Evolutionary conservation across 2,329 filamentous ascomycete genomes (phyloP).

Genomic region (Emmonsiellopsis sp.): DNA sequence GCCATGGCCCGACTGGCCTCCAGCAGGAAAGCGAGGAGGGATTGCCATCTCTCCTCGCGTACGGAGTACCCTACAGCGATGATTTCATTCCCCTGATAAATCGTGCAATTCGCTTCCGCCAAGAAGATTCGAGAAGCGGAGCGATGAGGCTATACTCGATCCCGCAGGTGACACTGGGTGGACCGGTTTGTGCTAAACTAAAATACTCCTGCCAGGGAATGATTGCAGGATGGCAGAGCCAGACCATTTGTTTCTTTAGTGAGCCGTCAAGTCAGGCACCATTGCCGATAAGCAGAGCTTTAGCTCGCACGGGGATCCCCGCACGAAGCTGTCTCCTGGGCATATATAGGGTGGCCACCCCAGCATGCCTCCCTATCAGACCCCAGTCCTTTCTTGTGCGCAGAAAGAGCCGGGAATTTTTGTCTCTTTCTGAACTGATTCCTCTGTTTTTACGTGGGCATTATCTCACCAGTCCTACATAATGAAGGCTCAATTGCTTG

Average conservation of each 20-base stretch:
- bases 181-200: not conserved
- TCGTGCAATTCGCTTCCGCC: not conserved
- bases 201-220: not conserved
- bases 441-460: not conserved
- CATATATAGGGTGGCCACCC: not conserved
- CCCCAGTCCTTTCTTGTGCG: not conserved
- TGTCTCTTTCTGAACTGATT: not conserved
- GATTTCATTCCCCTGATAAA: not conserved
- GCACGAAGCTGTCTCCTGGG: not conserved
- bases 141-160: not conserved
- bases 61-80: too few relatives aligned
- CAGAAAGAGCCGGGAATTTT: not conserved
- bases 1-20: not conserved
- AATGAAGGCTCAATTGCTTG: conserved; percentile 9
- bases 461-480: not conserved
- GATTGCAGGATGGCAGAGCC: not conserved
- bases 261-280: not conserved
- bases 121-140: not conserved
- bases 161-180: not conserved
- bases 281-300: not conserved
- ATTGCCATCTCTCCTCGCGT: too few relatives aligned
- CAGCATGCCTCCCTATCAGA: not conserved
- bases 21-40: not conserved
- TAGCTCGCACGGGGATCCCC: not conserved
- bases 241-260: too few relatives aligned